These are phyloP conservation scores for Heliocybe sulcata DNA, from an alignment of 1,284 basidiomycete species.

Conservation along the genomic window DNA sequence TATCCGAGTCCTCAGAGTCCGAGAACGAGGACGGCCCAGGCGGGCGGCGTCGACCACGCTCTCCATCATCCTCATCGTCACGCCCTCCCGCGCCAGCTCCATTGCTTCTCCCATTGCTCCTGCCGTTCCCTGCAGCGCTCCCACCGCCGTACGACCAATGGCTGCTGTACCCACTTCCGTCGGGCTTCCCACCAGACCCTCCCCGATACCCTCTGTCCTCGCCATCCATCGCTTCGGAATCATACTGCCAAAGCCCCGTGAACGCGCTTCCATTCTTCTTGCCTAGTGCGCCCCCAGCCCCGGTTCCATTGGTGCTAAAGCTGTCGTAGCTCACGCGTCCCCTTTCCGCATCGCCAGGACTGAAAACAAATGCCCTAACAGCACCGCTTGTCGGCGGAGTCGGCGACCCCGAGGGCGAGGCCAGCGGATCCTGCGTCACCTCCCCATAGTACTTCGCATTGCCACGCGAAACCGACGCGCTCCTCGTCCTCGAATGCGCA, in stretches of 20 bases:
- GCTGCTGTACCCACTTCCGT: background rate
- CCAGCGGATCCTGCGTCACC: background rate
- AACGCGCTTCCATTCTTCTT: slow-evolving; percentile 4
- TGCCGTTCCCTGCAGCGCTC: background rate
- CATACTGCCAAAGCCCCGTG: slow-evolving; percentile 4
- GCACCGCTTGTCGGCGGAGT: background rate
- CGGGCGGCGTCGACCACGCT: slow-evolving; percentile 6
- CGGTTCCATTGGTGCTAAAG: slow-evolving; percentile 5
- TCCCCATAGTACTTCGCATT: background rate
- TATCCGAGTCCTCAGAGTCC: slow-evolving; percentile 6
- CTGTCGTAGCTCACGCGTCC: background rate
- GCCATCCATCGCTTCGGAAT: slow-evolving; percentile 11
- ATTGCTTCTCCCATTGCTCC: slow-evolving; percentile 11
- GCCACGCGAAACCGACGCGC: background rate
- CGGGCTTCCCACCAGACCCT: slow-evolving; percentile 13
- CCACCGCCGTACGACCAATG: slow-evolving; percentile 4
- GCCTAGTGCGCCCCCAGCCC: slow-evolving; percentile 7
- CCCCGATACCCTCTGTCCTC: slow-evolving; percentile 20
- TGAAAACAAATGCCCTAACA: background rate
- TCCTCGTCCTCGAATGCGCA: background rate
- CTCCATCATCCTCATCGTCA: slow-evolving; percentile 26
- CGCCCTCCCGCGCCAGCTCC: slow-evolving; percentile 14
- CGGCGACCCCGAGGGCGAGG: background rate
- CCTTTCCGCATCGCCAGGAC: background rate
- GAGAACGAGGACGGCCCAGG: slow-evolving; percentile 6